Evolutionary conservation across 192 early-diverging fungal species (phyloP).

Genomic region (Linnemannia zychae): DNA sequence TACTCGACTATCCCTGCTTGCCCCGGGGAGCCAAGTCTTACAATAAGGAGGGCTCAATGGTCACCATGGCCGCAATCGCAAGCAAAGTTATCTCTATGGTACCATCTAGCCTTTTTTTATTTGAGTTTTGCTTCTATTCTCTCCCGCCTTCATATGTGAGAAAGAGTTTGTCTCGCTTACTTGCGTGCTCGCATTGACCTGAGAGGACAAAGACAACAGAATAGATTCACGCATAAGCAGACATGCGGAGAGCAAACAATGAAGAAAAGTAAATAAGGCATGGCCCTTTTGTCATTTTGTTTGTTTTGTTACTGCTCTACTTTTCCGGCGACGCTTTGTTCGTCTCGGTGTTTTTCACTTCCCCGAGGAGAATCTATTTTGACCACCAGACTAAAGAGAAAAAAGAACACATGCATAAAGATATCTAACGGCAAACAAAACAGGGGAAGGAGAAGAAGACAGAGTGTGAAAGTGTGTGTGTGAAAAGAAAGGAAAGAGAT

Average conservation of each 20-base stretch:
- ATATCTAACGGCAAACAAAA: neutral
- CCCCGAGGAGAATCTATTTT: constrained; percentile 8
- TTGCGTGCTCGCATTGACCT: constrained; percentile 4
- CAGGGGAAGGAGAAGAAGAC: neutral
- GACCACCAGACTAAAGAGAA: neutral
- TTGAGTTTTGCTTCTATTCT: neutral
- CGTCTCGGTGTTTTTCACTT: neutral
- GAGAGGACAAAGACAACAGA: neutral
- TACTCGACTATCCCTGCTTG: neutral
- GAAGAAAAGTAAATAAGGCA: neutral
- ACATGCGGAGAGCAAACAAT: neutral
- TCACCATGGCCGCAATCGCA: neutral
- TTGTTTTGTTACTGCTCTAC: neutral
- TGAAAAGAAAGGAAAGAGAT: neutral
- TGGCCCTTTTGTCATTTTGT: neutral
- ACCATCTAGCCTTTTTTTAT: neutral
- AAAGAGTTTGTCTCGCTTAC: neutral
- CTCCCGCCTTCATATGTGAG: neutral
- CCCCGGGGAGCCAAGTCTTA: neutral
- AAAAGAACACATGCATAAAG: neutral
- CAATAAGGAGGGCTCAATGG: neutral
- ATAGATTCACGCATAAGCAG: neutral
- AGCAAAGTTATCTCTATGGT: neutral
- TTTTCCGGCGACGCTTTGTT: neutral
- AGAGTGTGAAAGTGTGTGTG: no score